A percentile compares a stretch with the other conserved stretches of the same genome.
phyloP scores from a whole-genome alignment of 1,139 yeast species.

The Geotrichum aggregatum region DNA sequence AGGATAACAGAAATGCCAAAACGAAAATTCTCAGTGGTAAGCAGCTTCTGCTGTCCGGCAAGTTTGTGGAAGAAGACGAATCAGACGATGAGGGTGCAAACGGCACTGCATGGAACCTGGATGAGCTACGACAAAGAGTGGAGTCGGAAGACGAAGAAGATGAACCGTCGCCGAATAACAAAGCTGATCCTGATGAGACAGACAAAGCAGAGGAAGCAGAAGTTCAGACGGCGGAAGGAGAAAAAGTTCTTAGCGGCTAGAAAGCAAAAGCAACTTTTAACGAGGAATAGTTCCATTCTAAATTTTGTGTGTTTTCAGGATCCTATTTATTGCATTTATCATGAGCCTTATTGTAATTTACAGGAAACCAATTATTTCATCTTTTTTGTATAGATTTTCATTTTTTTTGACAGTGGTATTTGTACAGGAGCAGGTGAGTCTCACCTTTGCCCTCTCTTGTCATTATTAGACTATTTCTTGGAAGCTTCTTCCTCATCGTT shows the following conservation, averaged over 20 bases:
- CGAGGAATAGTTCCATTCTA: not conserved
- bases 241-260: not conserved
- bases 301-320: not conserved
- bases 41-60: slow-evolving; percentile 68
- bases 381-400: not conserved
- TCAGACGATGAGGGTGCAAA: slow-evolving; percentile 48
- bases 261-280: not conserved
- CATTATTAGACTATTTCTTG: slow-evolving; percentile 20
- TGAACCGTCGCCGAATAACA: not conserved
- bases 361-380: slow-evolving; percentile 4
- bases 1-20: slow-evolving; percentile 48
- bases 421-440: too few species aligned
- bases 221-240: not conserved
- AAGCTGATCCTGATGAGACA: slow-evolving; percentile 13
- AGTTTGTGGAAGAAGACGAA: slow-evolving; percentile 57
- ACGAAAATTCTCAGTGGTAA: slow-evolving; percentile 60
- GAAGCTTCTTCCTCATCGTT: slow-evolving; percentile 27
- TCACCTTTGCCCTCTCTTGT: not conserved
- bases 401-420: too few species aligned
- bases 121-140: slow-evolving; percentile 36
- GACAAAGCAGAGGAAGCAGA: slow-evolving; percentile 3
- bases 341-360: slow-evolving; percentile 1
- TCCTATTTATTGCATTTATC: slow-evolving; percentile 7
- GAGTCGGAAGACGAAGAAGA: slow-evolving; percentile 25
- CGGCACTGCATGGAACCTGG: slow-evolving; percentile 49